Conservation (phyloP, 2,329 filamentous ascomycete genomes). For the Penicillium sp. region DNA sequence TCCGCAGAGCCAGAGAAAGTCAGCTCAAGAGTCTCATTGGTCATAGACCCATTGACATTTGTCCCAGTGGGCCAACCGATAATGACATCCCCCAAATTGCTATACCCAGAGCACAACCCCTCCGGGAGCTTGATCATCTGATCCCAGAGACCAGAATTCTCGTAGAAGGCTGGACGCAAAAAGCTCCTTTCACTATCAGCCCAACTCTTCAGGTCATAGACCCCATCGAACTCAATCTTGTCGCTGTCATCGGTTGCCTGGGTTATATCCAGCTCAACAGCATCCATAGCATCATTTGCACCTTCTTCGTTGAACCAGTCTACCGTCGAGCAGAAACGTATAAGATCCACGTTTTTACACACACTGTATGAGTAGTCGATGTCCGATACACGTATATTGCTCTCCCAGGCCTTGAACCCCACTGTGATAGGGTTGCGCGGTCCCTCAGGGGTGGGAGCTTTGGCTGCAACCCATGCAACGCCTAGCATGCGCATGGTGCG, state of each 20-base stretch:
- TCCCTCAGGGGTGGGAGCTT: background rate
- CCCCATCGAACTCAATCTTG: conserved; percentile 7
- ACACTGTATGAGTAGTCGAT: conserved; percentile 11
- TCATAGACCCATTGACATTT: conserved; percentile 9
- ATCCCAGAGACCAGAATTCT: background rate
- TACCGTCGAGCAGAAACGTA: conserved; percentile 5
- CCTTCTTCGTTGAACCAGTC: conserved; percentile 1
- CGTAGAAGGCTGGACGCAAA: background rate
- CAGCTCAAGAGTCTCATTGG: conserved; percentile 8
- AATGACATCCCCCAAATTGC: background rate
- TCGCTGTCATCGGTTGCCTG: background rate
- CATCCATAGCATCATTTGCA: conserved; percentile 6
- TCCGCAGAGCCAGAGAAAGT: conserved; percentile 1
- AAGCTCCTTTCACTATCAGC: background rate
- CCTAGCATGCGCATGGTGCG: conserved; percentile 7
- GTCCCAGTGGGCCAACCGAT: conserved; percentile 8
- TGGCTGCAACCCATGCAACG: conserved; percentile 8
- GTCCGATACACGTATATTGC: conserved; percentile 3
- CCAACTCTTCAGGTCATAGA: conserved; percentile 8
- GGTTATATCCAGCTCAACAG: conserved; percentile 5
- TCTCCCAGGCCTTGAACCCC: conserved; percentile 12
- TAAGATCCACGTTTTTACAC: conserved; percentile 4
- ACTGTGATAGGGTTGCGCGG: conserved; percentile 6
- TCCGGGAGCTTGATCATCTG: conserved; percentile 3
- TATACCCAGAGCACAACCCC: background rate